phyloP scores from a whole-genome alignment of 2,329 filamentous ascomycete species.

The Cercospora nicotianae region DNA sequence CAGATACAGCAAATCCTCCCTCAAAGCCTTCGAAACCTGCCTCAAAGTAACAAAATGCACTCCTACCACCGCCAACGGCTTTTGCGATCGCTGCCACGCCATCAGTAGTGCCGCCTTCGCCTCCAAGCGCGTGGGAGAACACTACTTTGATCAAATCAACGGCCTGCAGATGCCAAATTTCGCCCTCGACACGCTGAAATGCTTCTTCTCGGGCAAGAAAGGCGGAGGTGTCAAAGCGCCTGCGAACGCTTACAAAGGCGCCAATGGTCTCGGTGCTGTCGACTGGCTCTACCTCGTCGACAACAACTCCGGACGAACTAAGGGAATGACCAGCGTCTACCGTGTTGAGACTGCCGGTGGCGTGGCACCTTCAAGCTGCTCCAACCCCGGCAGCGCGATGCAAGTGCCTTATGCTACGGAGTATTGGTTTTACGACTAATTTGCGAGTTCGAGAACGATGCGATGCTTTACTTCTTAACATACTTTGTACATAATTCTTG shows the following conservation, averaged over 20 bases:
- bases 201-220: constrained; percentile 52
- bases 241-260: constrained; percentile 40
- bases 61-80: constrained; percentile 15
- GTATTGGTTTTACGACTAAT: constrained; percentile 50
- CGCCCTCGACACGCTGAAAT: constrained; percentile 50
- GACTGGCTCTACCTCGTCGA: constrained; percentile 51
- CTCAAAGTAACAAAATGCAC: constrained; percentile 22
- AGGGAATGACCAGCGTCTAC: constrained; percentile 49
- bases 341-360: constrained; percentile 52
- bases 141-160: constrained; percentile 60
- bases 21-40: constrained; percentile 27
- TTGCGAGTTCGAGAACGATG: neutral
- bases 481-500: neutral
- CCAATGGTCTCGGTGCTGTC: constrained; percentile 42
- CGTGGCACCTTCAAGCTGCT: constrained; percentile 42
- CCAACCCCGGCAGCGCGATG: constrained; percentile 30
- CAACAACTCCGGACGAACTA: constrained; percentile 38
- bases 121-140: constrained; percentile 54
- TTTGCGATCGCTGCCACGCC: constrained; percentile 30
- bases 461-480: neutral
- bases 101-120: constrained; percentile 28
- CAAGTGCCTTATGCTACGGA: constrained; percentile 49
- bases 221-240: constrained; percentile 56
- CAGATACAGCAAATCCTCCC: constrained; percentile 17
- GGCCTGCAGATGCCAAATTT: constrained; percentile 58